These are phyloP conservation scores for Fusarium sp. DNA, from an alignment of 2,329 filamentous ascomycete species.

Conservation along the genomic window DNA sequence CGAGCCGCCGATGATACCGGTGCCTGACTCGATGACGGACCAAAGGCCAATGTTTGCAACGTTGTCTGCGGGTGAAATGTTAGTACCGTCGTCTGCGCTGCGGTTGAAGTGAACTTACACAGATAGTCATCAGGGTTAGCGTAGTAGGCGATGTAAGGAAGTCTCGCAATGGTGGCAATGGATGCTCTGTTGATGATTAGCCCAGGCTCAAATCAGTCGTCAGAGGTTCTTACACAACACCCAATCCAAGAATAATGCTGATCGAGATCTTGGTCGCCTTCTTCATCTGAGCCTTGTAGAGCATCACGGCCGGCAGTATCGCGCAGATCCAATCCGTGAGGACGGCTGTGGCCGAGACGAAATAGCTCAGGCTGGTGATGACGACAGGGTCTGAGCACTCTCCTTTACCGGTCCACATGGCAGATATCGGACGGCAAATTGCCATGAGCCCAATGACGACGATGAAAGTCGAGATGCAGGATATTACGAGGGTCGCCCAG, in stretches of 20 bases:
- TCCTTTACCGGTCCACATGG: slow-evolving; percentile 3
- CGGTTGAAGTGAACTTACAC: background rate
- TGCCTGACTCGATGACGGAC: slow-evolving; percentile 5
- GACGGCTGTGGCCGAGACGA: slow-evolving; percentile 14
- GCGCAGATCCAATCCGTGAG: slow-evolving; percentile 26
- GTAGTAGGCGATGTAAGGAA: slow-evolving; percentile 13
- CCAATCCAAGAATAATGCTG: slow-evolving; percentile 26
- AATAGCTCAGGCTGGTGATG: slow-evolving; percentile 7
- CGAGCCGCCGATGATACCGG: slow-evolving; percentile 6
- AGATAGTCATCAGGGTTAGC: slow-evolving; percentile 4
- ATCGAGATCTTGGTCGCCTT: slow-evolving; percentile 26
- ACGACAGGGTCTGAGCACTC: slow-evolving; percentile 7
- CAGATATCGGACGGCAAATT: slow-evolving; percentile 12
- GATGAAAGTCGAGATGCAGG: background rate
- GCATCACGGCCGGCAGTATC: slow-evolving; percentile 25
- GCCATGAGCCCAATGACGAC: slow-evolving; percentile 20
- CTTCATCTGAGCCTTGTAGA: slow-evolving; percentile 34
- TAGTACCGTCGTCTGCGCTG: too few relatives aligned
- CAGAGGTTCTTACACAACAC: slow-evolving; percentile 13
- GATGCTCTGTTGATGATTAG: slow-evolving; percentile 1
- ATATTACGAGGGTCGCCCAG: slow-evolving; percentile 16
- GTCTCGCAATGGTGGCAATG: slow-evolving; percentile 6
- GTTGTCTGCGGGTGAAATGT: background rate
- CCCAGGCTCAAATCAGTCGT: background rate
- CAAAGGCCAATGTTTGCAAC: slow-evolving; percentile 4